These are phyloP conservation scores for Colletotrichum sp. DNA, from an alignment of 2,329 filamentous ascomycete species.

Conservation along the genomic window DNA sequence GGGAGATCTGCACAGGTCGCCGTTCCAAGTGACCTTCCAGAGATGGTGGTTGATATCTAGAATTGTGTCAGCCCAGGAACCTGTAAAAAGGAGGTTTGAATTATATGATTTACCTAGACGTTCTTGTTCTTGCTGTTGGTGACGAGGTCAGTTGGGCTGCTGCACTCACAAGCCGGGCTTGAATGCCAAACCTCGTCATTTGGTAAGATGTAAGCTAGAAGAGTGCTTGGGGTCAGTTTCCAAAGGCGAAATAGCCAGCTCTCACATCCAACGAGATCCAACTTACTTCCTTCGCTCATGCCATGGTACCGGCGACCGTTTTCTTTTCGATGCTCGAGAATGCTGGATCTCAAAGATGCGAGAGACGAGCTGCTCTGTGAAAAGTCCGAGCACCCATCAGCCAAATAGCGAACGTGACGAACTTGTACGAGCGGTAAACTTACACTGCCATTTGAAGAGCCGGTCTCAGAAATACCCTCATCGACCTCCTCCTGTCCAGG, in stretches of 20 bases:
- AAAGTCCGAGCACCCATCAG: too few relatives aligned
- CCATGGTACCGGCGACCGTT: conserved; percentile 18
- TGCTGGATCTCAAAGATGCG: conserved; percentile 12
- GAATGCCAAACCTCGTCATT: conserved; percentile 24
- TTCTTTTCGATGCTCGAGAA: not conserved
- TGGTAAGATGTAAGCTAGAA: conserved; percentile 27
- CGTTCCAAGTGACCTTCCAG: conserved; percentile 32
- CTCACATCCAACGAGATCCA: not conserved
- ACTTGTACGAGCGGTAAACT: too few relatives aligned
- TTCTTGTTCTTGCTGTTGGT: conserved; percentile 30
- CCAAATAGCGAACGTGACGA: too few relatives aligned
- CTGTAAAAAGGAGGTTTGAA: too few relatives aligned
- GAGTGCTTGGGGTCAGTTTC: not conserved
- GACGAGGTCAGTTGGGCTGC: not conserved
- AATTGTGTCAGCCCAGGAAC: not conserved
- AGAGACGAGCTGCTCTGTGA: not conserved
- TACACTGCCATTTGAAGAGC: too few relatives aligned
- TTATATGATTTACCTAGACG: not conserved
- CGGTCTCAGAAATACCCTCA: too few relatives aligned
- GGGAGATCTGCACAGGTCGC: conserved; percentile 31
- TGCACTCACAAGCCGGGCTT: too few relatives aligned
- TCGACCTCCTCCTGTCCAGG: too few relatives aligned
- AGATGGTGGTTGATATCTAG: conserved; percentile 40
- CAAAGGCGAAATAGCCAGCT: too few relatives aligned
- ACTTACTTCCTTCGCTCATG: conserved; percentile 27